A percentile compares a stretch with the other conserved stretches of the same genome.
Conservation (phyloP, 2,329 filamentous ascomycete species). For the Lasiodiplodia citricola region DNA sequence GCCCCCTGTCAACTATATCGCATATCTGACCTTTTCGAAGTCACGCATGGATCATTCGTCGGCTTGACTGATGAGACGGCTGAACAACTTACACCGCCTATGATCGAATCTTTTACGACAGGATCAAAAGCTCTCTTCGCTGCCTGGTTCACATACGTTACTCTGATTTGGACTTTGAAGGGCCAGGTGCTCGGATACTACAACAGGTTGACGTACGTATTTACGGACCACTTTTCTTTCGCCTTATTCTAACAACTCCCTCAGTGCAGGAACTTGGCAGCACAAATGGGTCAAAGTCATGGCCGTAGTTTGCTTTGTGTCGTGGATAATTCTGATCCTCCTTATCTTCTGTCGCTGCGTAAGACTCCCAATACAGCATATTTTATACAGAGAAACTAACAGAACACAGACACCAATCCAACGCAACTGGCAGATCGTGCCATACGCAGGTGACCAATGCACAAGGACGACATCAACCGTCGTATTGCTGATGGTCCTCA, state of each 20-base stretch:
- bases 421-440: constrained; percentile 50
- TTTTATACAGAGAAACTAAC: too few relatives aligned
- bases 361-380: too few relatives aligned
- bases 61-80: constrained; percentile 31
- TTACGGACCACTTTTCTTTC: too few relatives aligned
- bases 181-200: constrained; percentile 53
- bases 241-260: neutral
- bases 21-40: neutral
- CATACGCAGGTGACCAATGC: constrained; percentile 49
- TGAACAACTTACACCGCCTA: constrained; percentile 37
- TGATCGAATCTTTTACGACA: constrained; percentile 38
- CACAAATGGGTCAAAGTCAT: constrained; percentile 31
- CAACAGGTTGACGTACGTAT: constrained; percentile 49
- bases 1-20: neutral
- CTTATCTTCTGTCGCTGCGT: constrained; percentile 45
- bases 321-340: constrained; percentile 43
- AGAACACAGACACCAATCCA: constrained; percentile 37
- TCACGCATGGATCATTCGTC: constrained; percentile 8
- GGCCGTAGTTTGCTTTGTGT: constrained; percentile 36
- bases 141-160: constrained; percentile 51
- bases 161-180: constrained; percentile 52
- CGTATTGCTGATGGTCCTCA: constrained; percentile 44
- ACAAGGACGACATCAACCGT: constrained; percentile 43
- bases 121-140: constrained; percentile 44
- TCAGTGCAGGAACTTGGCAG: neutral